Conservation (phyloP, 2,329 filamentous ascomycete species). For the Cladophialophora yegresii region DNA sequence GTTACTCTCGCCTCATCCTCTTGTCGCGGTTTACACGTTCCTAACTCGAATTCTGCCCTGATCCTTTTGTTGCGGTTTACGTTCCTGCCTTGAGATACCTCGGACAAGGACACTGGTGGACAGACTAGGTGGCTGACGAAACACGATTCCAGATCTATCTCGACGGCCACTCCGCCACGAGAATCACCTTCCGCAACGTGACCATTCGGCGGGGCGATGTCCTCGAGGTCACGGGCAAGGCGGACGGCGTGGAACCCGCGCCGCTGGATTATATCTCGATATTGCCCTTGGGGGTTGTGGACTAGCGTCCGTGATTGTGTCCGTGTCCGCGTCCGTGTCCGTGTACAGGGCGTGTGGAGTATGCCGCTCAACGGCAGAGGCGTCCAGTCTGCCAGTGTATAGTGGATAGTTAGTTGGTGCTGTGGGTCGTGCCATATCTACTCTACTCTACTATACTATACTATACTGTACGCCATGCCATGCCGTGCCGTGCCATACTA, state of each 20-base stretch:
- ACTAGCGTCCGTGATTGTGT: constrained; percentile 47
- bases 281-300: constrained; percentile 59
- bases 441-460: too few species aligned
- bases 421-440: too few species aligned
- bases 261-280: constrained; percentile 68
- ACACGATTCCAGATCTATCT: constrained; percentile 46
- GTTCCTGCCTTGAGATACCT: background rate
- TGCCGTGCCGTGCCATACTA: too few species aligned
- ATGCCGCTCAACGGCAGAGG: background rate
- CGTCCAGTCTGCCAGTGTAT: too few species aligned
- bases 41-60: background rate
- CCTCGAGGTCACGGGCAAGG: constrained; percentile 58
- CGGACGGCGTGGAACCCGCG: constrained; percentile 64
- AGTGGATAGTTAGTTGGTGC: too few species aligned
- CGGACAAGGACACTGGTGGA: too few species aligned
- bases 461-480: too few species aligned
- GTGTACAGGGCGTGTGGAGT: too few species aligned
- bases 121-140: background rate
- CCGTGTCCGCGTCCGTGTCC: too few species aligned
- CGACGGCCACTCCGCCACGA: constrained; percentile 66
- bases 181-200: constrained; percentile 60
- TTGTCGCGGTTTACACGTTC: too few species aligned
- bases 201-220: constrained; percentile 54
- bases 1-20: background rate
- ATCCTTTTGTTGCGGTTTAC: background rate